A percentile compares a stretch with the other conserved stretches of the same genome.
Conservation (phyloP, 1,284 basidiomycete genomes). For the Irpex rosettiformis region DNA sequence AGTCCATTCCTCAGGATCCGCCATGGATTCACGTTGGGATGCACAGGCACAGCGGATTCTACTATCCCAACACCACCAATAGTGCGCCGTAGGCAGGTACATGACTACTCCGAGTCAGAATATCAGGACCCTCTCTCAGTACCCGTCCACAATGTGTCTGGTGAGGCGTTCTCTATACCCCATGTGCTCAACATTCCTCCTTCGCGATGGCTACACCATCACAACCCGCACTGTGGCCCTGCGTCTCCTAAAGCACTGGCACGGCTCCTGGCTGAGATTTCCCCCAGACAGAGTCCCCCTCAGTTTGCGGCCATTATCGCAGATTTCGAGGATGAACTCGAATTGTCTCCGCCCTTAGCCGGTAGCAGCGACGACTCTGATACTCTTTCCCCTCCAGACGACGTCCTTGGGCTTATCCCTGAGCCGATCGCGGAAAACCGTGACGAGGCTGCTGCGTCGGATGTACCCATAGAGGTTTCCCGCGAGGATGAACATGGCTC, state of each 20-base stretch:
- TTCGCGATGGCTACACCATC: slow-evolving; percentile 14
- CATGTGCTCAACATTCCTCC: slow-evolving; percentile 14
- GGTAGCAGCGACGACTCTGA: slow-evolving; percentile 22
- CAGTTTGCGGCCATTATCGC: slow-evolving; percentile 18
- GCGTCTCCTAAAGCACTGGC: slow-evolving; percentile 31
- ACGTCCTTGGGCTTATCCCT: slow-evolving; percentile 7
- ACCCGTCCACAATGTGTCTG: slow-evolving; percentile 13
- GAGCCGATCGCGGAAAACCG: not conserved
- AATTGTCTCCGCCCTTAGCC: slow-evolving; percentile 23
- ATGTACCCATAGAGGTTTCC: not conserved
- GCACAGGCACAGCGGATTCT: slow-evolving; percentile 38
- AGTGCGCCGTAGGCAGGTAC: slow-evolving; percentile 23
- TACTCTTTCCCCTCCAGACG: slow-evolving; percentile 14
- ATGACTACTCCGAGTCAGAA: slow-evolving; percentile 15
- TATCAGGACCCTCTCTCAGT: slow-evolving; percentile 23
- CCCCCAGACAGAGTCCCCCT: slow-evolving; percentile 24
- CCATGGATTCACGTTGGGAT: not conserved
- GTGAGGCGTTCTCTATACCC: no score
- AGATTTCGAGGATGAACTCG: slow-evolving; percentile 12
- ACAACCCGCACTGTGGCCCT: slow-evolving; percentile 23
- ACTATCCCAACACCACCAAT: slow-evolving; percentile 35
- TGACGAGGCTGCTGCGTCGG: not conserved
- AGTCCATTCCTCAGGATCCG: not conserved
- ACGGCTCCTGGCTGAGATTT: slow-evolving; percentile 26
- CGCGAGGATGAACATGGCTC: slow-evolving; percentile 3